Evolutionary conservation across 768 basidiomycete genomes (phyloP).

Genomic region (Boletus sp.): DNA sequence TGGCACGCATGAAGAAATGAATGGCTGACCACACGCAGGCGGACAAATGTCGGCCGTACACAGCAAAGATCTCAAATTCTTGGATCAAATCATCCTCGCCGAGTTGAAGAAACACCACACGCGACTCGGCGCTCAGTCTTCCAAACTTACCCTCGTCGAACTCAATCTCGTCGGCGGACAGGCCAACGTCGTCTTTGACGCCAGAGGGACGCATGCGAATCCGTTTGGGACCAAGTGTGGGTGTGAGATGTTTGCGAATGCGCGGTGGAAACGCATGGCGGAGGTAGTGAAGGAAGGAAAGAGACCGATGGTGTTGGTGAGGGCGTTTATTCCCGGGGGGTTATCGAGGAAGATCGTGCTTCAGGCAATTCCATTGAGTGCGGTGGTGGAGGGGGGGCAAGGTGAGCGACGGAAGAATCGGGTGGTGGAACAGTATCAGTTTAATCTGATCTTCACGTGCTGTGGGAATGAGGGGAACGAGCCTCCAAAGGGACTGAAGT

Average conservation of each 20-base stretch:
- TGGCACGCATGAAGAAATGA: background rate
- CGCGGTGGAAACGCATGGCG: slow-evolving; percentile 24
- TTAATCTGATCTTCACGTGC: slow-evolving; percentile 26
- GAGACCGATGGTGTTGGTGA: slow-evolving; percentile 20
- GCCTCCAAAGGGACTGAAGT: background rate
- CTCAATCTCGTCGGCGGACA: slow-evolving; percentile 19
- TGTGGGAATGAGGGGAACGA: slow-evolving; percentile 10
- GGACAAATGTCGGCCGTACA: slow-evolving; percentile 25
- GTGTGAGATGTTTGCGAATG: slow-evolving; percentile 22
- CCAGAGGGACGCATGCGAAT: slow-evolving; percentile 17
- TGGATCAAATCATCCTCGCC: slow-evolving; percentile 25
- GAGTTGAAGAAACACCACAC: slow-evolving; percentile 21
- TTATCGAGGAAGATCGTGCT: slow-evolving; percentile 27
- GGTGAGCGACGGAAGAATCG: background rate
- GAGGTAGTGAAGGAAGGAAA: slow-evolving; percentile 13
- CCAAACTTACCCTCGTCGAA: slow-evolving; percentile 25
- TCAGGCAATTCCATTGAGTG: slow-evolving; percentile 23
- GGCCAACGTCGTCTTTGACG: slow-evolving; percentile 11
- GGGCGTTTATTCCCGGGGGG: slow-evolving; percentile 28
- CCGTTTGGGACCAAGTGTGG: slow-evolving; percentile 26
- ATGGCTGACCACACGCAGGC: slow-evolving; percentile 4
- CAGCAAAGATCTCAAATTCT: slow-evolving; percentile 25
- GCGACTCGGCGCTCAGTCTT: slow-evolving; percentile 7
- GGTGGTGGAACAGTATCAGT: slow-evolving; percentile 10
- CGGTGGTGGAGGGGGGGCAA: slow-evolving; percentile 5